phyloP scores from a whole-genome alignment of 495 filamentous ascomycete species.

The Xylaria telfairii region DNA sequence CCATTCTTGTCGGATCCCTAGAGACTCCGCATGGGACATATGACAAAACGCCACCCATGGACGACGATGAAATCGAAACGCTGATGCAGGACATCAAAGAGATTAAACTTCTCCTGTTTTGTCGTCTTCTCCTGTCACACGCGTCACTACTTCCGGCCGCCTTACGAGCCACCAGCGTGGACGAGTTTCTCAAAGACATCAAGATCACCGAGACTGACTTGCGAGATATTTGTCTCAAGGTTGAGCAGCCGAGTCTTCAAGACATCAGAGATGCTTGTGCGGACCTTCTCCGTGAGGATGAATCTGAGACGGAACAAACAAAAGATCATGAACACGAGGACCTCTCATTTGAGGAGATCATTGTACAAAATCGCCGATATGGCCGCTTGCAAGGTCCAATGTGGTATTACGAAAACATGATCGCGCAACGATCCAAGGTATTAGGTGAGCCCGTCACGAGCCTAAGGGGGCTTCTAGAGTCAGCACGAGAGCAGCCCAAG shows the following conservation, averaged over 20 bases:
- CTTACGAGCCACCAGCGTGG: constrained; percentile 48
- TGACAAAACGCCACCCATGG: constrained; percentile 44
- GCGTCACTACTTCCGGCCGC: constrained; percentile 54
- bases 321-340: constrained; percentile 29
- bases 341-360: constrained; percentile 31
- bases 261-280: constrained; percentile 60
- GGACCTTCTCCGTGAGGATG: constrained; percentile 53
- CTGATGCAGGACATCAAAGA: constrained; percentile 53
- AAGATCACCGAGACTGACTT: constrained; percentile 52
- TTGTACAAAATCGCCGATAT: constrained; percentile 35
- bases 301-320: constrained; percentile 38
- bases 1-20: constrained; percentile 47
- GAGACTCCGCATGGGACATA: constrained; percentile 45
- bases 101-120: constrained; percentile 58
- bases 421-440: constrained; percentile 26
- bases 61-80: constrained; percentile 50
- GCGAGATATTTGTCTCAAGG: constrained; percentile 54
- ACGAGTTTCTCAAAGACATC: constrained; percentile 54
- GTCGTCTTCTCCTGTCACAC: constrained; percentile 56
- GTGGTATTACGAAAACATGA: constrained; percentile 27
- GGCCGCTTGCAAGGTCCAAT: constrained; percentile 28
- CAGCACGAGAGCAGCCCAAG: constrained; percentile 28
- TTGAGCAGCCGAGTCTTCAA: constrained; percentile 54
- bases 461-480: not conserved
- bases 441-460: constrained; percentile 7